Evolutionary conservation across 1,284 basidiomycete genomes (phyloP).

Genomic region (Gymnopus androsaceus): DNA sequence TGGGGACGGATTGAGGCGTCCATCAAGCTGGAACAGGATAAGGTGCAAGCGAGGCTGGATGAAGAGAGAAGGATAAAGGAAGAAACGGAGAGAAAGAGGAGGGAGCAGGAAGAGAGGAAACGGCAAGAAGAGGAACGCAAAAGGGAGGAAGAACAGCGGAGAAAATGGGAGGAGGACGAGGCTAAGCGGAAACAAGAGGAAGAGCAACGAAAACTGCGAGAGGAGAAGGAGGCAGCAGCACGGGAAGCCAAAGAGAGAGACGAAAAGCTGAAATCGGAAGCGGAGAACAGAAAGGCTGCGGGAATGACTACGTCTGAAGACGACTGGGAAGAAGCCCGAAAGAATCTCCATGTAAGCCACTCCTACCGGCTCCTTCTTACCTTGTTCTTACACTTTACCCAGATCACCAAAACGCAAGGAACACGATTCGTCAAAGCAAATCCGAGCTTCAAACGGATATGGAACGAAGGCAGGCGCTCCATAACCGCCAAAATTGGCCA

Average conservation of each 20-base stretch:
- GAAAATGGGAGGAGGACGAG: constrained; percentile 31
- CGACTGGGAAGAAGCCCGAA: constrained; percentile 71
- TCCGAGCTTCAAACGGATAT: constrained; percentile 53
- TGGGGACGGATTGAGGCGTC: constrained; percentile 64
- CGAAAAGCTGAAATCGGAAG: constrained; percentile 32
- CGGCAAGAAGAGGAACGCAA: constrained; percentile 35
- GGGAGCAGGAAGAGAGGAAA: constrained; percentile 40
- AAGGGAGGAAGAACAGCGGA: constrained; percentile 33
- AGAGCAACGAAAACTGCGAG: constrained; percentile 33
- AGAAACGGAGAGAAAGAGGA: constrained; percentile 39
- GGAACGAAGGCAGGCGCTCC: constrained; percentile 73
- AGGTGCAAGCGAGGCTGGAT: constrained; percentile 49
- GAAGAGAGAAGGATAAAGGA: constrained; percentile 42
- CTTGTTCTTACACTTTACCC: constrained; percentile 9
- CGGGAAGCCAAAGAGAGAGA: constrained; percentile 34
- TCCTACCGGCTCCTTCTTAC: constrained; percentile 6
- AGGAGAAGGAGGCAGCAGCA: constrained; percentile 36
- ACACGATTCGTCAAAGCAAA: constrained; percentile 75
- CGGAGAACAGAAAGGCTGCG: constrained; percentile 34
- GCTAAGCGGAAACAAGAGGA: constrained; percentile 29
- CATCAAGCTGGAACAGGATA: constrained; percentile 70
- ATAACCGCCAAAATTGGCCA: constrained; percentile 94
- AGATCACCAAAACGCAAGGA: constrained; percentile 76
- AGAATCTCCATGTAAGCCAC: constrained; percentile 58
- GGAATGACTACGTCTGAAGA: constrained; percentile 56